phyloP scores from a whole-genome alignment of 306 rosid genomes.

The Cicer cuneatum region DNA sequence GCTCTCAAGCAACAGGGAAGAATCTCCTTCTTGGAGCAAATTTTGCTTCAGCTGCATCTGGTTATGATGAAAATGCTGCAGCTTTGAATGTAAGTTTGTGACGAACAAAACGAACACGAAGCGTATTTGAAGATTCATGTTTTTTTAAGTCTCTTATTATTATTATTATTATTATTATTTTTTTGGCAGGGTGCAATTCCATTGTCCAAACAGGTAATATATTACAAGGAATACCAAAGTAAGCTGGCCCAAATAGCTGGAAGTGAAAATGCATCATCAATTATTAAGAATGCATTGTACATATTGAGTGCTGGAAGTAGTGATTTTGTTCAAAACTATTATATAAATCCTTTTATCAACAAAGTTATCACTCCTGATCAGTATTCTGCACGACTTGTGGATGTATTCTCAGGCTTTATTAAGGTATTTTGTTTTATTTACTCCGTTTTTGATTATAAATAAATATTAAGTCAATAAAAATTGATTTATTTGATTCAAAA shows the following conservation, averaged over 20 bases:
- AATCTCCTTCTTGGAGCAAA: constrained; percentile 90
- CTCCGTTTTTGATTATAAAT: too few species aligned
- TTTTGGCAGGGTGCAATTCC: constrained; percentile 85
- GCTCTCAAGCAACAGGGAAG: constrained; percentile 91
- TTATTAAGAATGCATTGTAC: constrained; percentile 73
- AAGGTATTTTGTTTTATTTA: constrained; percentile 55
- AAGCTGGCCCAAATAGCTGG: constrained; percentile 86
- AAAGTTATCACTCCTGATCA: constrained; percentile 71
- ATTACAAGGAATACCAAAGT: constrained; percentile 78
- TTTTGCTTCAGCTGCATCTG: constrained; percentile 99
- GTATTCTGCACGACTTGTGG: constrained; percentile 62
- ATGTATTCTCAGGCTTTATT: constrained; percentile 60
- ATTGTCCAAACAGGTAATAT: constrained; percentile 69
- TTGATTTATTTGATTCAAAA: too few species aligned
- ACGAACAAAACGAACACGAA: neutral
- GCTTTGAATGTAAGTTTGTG: constrained; percentile 58
- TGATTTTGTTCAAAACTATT: constrained; percentile 91
- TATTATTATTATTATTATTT: too few species aligned
- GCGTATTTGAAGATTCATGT: neutral
- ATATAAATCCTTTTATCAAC: constrained; percentile 75
- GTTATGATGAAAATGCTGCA: constrained; percentile 90
- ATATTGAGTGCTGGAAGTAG: constrained; percentile 82
- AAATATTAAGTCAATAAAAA: too few species aligned
- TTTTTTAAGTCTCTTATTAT: neutral
- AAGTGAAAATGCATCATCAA: constrained; percentile 64